Conservation (phyloP, 2,329 filamentous ascomycete species). For the Fusarium verrucosum region DNA sequence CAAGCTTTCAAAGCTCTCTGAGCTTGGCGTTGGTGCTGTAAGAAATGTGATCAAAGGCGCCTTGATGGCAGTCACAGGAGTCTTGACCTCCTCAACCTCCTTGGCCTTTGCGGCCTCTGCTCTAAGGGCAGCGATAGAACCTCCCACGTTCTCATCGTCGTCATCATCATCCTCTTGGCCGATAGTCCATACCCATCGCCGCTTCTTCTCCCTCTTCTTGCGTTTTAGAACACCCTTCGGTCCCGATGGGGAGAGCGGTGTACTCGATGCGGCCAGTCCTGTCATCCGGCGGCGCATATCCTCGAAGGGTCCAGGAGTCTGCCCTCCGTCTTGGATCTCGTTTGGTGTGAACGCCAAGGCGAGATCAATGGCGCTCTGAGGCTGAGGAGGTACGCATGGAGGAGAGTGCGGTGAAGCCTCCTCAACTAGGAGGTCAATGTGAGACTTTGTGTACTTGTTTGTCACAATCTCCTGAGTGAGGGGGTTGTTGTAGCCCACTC, state of each 20-base stretch:
- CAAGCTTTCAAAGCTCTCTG: conserved; percentile 49
- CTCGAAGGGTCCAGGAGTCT: conserved; percentile 70
- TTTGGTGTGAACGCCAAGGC: conserved; percentile 62
- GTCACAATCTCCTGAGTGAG: conserved; percentile 71
- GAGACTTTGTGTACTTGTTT: conserved; percentile 68
- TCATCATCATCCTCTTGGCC: conserved; percentile 62
- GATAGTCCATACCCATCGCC: conserved; percentile 74
- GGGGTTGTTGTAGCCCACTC: conserved; percentile 70
- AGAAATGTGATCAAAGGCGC: conserved; percentile 27
- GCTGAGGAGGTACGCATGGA: conserved; percentile 44
- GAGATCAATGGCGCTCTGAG: conserved; percentile 58
- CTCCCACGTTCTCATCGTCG: conserved; percentile 55
- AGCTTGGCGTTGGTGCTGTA: conserved; percentile 54
- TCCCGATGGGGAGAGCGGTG: conserved; percentile 54
- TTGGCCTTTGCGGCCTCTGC: conserved; percentile 44
- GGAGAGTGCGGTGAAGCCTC: conserved; percentile 62
- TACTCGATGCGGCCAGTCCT: conserved; percentile 54
- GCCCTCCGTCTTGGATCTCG: conserved; percentile 67
- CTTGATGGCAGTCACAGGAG: conserved; percentile 39
- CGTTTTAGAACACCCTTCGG: conserved; percentile 61
- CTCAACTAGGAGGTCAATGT: conserved; percentile 69
- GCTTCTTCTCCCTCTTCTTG: conserved; percentile 66
- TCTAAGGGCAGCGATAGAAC: conserved; percentile 54
- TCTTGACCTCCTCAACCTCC: conserved; percentile 30
- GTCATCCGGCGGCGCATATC: conserved; percentile 69